phyloP scores from a whole-genome alignment of 2,329 filamentous ascomycete genomes.

The Myriosclerotinia curreyana region DNA sequence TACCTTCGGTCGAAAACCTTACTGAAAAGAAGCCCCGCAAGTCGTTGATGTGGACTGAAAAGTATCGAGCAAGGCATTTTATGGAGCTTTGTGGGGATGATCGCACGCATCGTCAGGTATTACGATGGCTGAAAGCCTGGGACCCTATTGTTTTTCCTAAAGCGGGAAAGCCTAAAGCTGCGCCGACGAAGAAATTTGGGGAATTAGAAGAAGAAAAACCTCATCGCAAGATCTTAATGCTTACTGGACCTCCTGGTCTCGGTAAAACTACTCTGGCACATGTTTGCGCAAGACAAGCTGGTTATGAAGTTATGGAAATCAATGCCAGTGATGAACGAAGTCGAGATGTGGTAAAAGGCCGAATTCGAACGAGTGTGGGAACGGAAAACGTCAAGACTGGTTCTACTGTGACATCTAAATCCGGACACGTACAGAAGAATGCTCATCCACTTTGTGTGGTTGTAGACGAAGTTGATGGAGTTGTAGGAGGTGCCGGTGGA shows the following conservation, averaged over 20 bases:
- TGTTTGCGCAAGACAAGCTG: slow-evolving; percentile 90
- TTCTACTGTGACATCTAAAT: slow-evolving; percentile 50
- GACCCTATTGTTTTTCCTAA: slow-evolving; percentile 85
- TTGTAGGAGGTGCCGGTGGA: slow-evolving; percentile 72
- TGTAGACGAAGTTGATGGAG: slow-evolving; percentile 95
- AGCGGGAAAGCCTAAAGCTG: slow-evolving; percentile 55
- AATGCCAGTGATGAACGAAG: slow-evolving; percentile 97
- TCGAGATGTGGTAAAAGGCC: slow-evolving; percentile 80
- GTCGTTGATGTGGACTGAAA: slow-evolving; percentile 87
- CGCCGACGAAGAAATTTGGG: slow-evolving; percentile 44
- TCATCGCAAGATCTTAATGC: slow-evolving; percentile 82
- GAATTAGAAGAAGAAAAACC: slow-evolving; percentile 65
- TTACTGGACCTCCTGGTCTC: slow-evolving; percentile 87
- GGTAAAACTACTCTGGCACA: slow-evolving; percentile 96
- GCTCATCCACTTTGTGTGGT: slow-evolving; percentile 89
- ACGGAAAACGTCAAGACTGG: slow-evolving; percentile 89
- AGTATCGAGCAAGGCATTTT: slow-evolving; percentile 89
- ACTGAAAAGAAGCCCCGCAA: slow-evolving; percentile 33
- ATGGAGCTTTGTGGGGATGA: slow-evolving; percentile 94
- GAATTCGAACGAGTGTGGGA: slow-evolving; percentile 86
- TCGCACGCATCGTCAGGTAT: slow-evolving; percentile 81
- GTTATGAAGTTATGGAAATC: slow-evolving; percentile 95
- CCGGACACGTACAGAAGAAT: slow-evolving; percentile 60
- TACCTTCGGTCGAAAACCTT: slow-evolving; percentile 44
- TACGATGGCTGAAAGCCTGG: slow-evolving; percentile 94